Evolutionary conservation across 306 rosid species (phyloP).

Genomic region (Quercus engelmannii): DNA sequence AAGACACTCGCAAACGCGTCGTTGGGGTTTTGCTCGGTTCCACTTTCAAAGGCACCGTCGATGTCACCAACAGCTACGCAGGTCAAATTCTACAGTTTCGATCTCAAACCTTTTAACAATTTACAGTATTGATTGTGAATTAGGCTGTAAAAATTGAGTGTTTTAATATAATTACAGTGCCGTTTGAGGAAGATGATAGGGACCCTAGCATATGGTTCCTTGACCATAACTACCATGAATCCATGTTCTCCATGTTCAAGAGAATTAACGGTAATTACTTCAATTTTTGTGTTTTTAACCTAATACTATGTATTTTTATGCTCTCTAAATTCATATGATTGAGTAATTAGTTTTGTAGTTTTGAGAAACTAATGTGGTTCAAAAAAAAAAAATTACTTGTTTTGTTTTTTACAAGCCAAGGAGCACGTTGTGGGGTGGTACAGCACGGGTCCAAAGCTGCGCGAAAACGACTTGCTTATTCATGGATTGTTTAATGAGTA

Average conservation of each 20-base stretch:
- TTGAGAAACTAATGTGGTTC: no score
- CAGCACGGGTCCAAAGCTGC: conserved; percentile 90
- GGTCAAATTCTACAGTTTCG: conserved; percentile 23
- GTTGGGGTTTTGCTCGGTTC: conserved; percentile 86
- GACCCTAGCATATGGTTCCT: conserved; percentile 95
- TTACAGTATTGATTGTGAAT: not conserved
- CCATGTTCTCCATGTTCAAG: conserved; percentile 95
- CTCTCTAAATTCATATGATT: no score
- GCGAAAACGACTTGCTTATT: conserved; percentile 86
- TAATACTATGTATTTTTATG: not conserved
- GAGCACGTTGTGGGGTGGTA: conserved; percentile 97
- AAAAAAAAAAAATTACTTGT: no score
- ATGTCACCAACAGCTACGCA: conserved; percentile 85
- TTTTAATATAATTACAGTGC: conserved; percentile 41
- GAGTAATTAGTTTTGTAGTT: no score
- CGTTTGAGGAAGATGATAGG: conserved; percentile 92
- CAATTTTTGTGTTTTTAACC: not conserved
- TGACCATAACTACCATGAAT: conserved; percentile 88
- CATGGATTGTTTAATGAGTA: conserved; percentile 77
- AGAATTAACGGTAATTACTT: conserved; percentile 74
- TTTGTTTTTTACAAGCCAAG: conserved; percentile 53
- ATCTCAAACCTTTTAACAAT: not conserved
- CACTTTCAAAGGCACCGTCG: conserved; percentile 78
- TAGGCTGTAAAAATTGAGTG: not conserved
- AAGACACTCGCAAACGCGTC: conserved; percentile 80